Conservation (phyloP, 331 rosid genomes). For the Malus hybrid region DNA sequence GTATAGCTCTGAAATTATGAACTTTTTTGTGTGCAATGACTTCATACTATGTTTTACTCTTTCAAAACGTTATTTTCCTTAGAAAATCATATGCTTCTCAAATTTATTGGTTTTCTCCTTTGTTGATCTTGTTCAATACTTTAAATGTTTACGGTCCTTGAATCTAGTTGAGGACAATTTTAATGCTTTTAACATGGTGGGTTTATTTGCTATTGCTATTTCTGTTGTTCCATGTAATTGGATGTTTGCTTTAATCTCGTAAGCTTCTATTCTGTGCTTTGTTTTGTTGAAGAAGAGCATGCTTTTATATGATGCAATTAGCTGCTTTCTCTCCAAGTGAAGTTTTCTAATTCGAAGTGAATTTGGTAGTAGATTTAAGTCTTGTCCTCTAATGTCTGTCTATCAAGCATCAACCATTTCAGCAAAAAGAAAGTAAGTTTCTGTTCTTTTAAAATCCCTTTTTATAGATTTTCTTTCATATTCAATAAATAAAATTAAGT, state of each 20-base stretch:
- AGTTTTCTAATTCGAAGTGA: not conserved
- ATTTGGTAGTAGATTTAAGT: not conserved
- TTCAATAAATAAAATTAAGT: too few relatives aligned
- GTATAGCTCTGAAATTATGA: constrained; percentile 31
- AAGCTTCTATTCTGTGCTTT: not conserved
- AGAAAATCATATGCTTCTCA: not conserved
- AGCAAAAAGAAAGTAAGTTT: too few relatives aligned
- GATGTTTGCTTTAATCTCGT: not conserved
- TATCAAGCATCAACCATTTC: too few relatives aligned
- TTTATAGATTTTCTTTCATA: too few relatives aligned
- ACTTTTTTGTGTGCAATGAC: constrained; percentile 6
- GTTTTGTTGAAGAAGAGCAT: not conserved
- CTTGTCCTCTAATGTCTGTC: not conserved
- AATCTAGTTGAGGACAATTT: not conserved
- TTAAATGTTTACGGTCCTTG: not conserved
- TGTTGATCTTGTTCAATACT: not conserved
- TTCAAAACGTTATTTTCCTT: not conserved
- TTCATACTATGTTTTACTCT: not conserved
- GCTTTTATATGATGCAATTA: not conserved
- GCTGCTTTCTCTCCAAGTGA: not conserved
- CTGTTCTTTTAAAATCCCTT: too few relatives aligned
- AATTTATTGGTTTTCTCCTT: not conserved
- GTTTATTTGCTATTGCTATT: not conserved
- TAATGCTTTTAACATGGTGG: not conserved
- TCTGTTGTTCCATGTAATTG: not conserved